Conservation (phyloP, 768 basidiomycete genomes). For the Bullera alba region DNA sequence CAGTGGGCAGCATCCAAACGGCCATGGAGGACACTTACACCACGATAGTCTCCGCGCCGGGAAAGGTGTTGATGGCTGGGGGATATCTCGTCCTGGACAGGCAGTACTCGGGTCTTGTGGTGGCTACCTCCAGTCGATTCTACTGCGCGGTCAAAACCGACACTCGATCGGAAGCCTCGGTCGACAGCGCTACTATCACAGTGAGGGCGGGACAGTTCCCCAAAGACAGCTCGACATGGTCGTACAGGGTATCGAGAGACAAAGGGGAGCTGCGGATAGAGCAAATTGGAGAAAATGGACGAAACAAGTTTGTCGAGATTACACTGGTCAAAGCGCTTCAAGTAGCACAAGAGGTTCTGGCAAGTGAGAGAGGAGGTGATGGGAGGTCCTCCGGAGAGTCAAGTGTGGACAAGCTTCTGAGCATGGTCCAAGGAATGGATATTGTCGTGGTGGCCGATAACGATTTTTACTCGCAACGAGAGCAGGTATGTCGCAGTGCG, state of each 20-base stretch:
- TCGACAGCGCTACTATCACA: conserved; percentile 51
- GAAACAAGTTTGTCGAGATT: conserved; percentile 87
- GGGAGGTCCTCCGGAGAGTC: conserved; percentile 2
- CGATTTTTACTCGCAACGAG: conserved; percentile 93
- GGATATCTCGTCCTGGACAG: conserved; percentile 95
- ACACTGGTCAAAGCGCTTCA: conserved; percentile 71
- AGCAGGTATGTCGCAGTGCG: conserved; percentile 55
- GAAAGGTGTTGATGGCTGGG: conserved; percentile 90
- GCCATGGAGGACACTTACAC: not conserved
- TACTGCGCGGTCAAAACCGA: conserved; percentile 53
- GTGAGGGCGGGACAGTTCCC: conserved; percentile 88
- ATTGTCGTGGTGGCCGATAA: conserved; percentile 86
- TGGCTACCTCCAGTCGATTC: conserved; percentile 90
- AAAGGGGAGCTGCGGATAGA: conserved; percentile 6
- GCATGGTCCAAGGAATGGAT: conserved; percentile 48
- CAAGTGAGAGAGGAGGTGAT: not conserved
- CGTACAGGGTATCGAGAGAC: conserved; percentile 49
- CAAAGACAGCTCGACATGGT: conserved; percentile 60
- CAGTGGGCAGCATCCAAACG: not conserved
- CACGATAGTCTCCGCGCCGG: conserved; percentile 76
- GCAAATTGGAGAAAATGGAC: conserved; percentile 1
- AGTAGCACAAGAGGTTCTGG: conserved; percentile 50
- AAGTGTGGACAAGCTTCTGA: conserved; percentile 10
- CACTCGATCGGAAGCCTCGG: not conserved
- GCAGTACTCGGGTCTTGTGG: conserved; percentile 72